These are phyloP conservation scores for Zizania palustris DNA, from an alignment of 202 grass and related monocot genomes.

Conservation along the genomic window DNA sequence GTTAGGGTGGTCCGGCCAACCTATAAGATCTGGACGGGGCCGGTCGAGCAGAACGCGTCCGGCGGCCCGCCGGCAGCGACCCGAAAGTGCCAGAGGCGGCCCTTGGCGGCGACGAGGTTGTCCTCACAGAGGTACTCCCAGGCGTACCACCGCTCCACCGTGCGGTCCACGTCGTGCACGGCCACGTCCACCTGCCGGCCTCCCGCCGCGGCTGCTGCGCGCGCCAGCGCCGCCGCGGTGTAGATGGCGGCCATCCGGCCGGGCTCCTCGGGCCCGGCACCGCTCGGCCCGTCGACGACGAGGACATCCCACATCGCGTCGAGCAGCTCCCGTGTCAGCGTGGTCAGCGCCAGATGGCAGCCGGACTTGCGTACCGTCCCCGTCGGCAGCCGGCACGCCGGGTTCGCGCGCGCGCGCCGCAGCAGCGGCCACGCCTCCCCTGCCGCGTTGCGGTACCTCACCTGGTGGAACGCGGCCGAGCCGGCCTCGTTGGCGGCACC, in stretches of 20 bases:
- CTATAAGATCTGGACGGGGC: conserved; percentile 42
- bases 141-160: conserved; percentile 66
- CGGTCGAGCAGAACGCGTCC: conserved; percentile 39
- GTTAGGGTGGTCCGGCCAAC: no score
- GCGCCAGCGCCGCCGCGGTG: conserved; percentile 68
- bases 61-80: conserved; percentile 41
- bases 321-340: conserved; percentile 63
- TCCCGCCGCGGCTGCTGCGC: conserved; percentile 18
- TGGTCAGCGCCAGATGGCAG: conserved; percentile 61
- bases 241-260: conserved; percentile 85
- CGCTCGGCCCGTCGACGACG: conserved; percentile 77
- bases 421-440: conserved; percentile 56
- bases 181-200: conserved; percentile 57
- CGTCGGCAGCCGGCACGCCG: conserved; percentile 48
- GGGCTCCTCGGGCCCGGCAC: conserved; percentile 39
- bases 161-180: conserved; percentile 80
- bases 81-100: conserved; percentile 76
- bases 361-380: conserved; percentile 48
- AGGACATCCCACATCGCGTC: conserved; percentile 75
- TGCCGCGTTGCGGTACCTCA: conserved; percentile 49
- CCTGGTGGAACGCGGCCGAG: conserved; percentile 44
- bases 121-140: conserved; percentile 89
- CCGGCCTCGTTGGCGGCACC: conserved; percentile 4
- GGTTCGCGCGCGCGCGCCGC: conserved; percentile 50
- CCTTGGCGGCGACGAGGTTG: conserved; percentile 57